Evolutionary conservation across 495 filamentous ascomycete genomes (phyloP), one percentile per base, ranked within the genome.

Genomic region (Platismatia glauca): DNA sequence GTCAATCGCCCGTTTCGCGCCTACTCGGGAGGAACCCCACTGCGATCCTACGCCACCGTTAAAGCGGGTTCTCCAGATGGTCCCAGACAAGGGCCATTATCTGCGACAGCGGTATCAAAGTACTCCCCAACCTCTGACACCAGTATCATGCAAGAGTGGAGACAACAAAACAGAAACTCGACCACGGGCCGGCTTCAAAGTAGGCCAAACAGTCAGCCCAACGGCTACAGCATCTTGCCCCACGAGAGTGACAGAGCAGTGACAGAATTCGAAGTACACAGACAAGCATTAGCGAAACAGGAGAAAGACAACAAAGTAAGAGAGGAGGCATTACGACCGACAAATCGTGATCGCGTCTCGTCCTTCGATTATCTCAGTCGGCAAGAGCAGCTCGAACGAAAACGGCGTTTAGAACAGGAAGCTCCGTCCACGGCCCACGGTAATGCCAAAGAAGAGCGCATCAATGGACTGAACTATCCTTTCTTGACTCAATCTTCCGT

Each of bases 1-100:
- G 55, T 61, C 16, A 69, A 67, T 34, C 74, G 77, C 13, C 70
- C 74, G 0, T 80, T 76, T 55, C 75, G 76, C 58, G 76, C 79
- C 20, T 73, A 73, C 35, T 82, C 79, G 0, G 75, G 76, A 6
- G 75, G 76, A 13, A 68, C 74, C 20, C 67, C 75, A 4, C 68
- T 70, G 52, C 46, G 71, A 4, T 43, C 74, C 8, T 66, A 58
- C 46, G 18, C 59, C 18, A 46, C 46, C 29, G 41, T 58, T 12
- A 59, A 53, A 61, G 39, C 53, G 16, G 44, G 52, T 41, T 61
- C 70, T 0, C 63, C 69, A 2, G 75, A 77, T n/a, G 70, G 69
- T 35, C 60, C 70, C 22, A 74, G 73, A 60, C 74, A 74, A 37
- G 71, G 69, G 22, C 48, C 76, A 58, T 66, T 74, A 33, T 74